Percentiles rank a stretch among this genome's conserved stretches.
Evolutionary conservation across 2,329 filamentous ascomycete genomes (phyloP).

Genomic region (Leptosphaerulina australis): DNA sequence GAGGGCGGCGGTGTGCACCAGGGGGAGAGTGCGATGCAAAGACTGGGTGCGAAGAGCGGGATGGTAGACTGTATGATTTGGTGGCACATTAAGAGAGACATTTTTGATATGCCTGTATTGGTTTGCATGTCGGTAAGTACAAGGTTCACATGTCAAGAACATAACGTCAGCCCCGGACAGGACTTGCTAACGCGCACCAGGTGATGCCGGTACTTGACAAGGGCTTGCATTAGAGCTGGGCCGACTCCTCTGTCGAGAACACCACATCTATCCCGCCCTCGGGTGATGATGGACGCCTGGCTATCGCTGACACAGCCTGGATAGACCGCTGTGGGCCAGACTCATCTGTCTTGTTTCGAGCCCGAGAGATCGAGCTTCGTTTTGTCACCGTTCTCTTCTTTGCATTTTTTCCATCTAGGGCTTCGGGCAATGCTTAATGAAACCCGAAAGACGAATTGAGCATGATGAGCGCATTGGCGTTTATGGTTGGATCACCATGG

Average conservation of each 20-base stretch:
- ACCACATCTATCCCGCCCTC: not conserved
- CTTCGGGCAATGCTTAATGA: conserved; percentile 14
- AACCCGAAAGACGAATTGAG: not conserved
- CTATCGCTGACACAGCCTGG: too few species aligned
- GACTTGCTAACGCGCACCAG: conserved; percentile 13
- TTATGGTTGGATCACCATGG: not conserved
- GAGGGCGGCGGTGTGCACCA: conserved; percentile 41
- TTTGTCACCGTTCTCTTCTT: not conserved
- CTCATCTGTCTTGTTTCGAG: not conserved
- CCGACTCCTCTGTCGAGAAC: not conserved
- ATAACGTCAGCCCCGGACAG: too few species aligned
- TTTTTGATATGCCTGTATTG: conserved; percentile 98
- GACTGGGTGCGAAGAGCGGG: conserved; percentile 79
- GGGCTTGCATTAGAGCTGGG: conserved; percentile 23
- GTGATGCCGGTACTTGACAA: conserved; percentile 43
- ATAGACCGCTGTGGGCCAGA: not conserved
- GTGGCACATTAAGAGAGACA: conserved; percentile 95
- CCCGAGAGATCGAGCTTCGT: not conserved
- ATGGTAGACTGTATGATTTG: conserved; percentile 95
- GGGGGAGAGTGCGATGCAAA: conserved; percentile 80
- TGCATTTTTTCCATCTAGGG: not conserved
- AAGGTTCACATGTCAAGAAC: not conserved
- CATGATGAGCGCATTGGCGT: not conserved
- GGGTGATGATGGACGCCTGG: not conserved
- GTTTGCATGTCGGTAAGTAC: conserved; percentile 94